Percentiles rank a stretch among this genome's conserved stretches.
Evolutionary conservation across 257 asterid species (phyloP).

Genomic region (Solanum raphanifolium): DNA sequence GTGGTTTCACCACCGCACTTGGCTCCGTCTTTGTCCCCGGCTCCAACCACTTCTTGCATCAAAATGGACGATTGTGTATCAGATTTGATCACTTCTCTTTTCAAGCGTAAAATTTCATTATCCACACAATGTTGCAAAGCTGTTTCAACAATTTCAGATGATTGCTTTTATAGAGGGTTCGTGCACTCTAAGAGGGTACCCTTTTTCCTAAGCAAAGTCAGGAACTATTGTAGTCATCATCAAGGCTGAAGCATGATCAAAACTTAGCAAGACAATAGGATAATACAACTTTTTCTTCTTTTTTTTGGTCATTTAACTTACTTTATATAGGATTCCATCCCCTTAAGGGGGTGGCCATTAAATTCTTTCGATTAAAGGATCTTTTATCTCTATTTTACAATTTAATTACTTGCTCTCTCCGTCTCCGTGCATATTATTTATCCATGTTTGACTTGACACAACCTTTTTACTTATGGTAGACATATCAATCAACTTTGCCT

Average conservation of each 20-base stretch:
- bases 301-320: too few species aligned
- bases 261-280: neutral
- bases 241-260: neutral
- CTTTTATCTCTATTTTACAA: neutral
- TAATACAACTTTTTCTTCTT: too few species aligned
- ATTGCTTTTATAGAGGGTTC: slow-evolving; percentile 4
- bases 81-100: slow-evolving; percentile 1
- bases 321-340: too few species aligned
- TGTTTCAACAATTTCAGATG: slow-evolving; percentile 10
- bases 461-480: neutral
- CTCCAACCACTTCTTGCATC: neutral
- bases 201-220: neutral
- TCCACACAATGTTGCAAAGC: neutral
- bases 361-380: too few species aligned
- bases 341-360: too few species aligned
- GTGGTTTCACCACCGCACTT: neutral
- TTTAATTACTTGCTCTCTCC: neutral
- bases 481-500: neutral
- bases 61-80: neutral
- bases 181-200: neutral
- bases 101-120: neutral
- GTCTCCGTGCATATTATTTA: neutral
- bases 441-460: neutral
- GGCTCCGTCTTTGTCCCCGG: neutral
- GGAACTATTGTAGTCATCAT: slow-evolving; percentile 4